Evolutionary conservation across 192 early-diverging fungal species (phyloP).

Genomic region (Backusella australiensis): DNA sequence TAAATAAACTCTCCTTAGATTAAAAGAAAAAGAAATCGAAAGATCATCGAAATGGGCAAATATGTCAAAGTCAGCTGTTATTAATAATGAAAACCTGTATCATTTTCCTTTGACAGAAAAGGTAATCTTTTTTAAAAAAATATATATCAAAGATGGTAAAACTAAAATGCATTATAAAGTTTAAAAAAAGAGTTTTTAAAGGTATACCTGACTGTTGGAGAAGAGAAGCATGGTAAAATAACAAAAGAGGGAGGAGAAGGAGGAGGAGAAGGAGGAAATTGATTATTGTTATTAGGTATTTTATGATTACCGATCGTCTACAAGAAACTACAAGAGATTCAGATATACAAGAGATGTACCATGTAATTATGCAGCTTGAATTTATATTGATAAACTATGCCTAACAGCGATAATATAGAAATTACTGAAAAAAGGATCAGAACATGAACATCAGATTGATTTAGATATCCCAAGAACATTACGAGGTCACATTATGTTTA

Average conservation of each 20-base stretch:
- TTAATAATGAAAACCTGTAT: conserved; percentile 20
- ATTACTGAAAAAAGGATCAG: conserved; percentile 34
- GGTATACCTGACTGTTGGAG: conserved; percentile 60
- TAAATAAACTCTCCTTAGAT: background rate
- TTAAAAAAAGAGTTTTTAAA: conserved; percentile 49
- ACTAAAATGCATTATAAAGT: conserved; percentile 25
- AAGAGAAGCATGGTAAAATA: conserved; percentile 49
- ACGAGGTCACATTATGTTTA: conserved; percentile 58
- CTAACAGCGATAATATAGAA: background rate
- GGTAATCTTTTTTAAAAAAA: conserved; percentile 9
- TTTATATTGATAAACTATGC: background rate
- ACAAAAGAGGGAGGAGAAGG: background rate
- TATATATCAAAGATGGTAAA: too few relatives aligned
- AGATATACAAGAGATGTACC: conserved; percentile 14
- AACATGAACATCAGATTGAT: conserved; percentile 56
- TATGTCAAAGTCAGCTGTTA: conserved; percentile 19
- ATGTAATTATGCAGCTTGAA: background rate
- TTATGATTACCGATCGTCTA: conserved; percentile 27
- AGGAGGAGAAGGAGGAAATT: background rate
- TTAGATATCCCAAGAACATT: conserved; percentile 58
- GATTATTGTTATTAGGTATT: conserved; percentile 25
- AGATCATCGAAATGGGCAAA: conserved; percentile 35
- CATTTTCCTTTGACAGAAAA: conserved; percentile 24
- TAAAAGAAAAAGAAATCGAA: conserved; percentile 29
- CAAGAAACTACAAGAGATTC: conserved; percentile 14